Percentiles rank a stretch among this genome's conserved stretches.
Evolutionary conservation across 495 filamentous ascomycete species (phyloP).

Genomic region (Gamarada debralockiae): DNA sequence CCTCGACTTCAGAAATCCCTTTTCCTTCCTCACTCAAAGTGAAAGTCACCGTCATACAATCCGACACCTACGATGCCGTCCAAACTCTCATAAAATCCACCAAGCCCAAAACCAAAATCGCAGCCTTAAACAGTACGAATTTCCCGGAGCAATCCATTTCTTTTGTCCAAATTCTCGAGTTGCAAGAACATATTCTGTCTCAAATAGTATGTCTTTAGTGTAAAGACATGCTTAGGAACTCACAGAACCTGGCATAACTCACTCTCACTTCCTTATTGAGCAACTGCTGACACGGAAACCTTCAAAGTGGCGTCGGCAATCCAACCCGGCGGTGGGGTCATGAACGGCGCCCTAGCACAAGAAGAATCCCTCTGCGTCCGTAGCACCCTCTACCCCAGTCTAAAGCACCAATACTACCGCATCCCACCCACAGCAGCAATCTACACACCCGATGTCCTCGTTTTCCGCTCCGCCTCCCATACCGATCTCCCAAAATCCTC

Average conservation of each 20-base stretch:
- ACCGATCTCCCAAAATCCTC: slow-evolving; percentile 34
- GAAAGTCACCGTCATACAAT: slow-evolving; percentile 11
- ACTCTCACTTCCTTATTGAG: too few relatives aligned
- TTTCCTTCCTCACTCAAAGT: slow-evolving; percentile 13
- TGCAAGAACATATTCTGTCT: too few relatives aligned
- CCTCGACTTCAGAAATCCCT: too few relatives aligned
- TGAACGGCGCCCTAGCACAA: slow-evolving; percentile 53
- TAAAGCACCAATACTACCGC: slow-evolving; percentile 51
- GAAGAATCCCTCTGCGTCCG: slow-evolving; percentile 66
- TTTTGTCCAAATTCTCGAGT: too few relatives aligned
- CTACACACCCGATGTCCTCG: slow-evolving; percentile 52
- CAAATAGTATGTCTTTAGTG: too few relatives aligned
- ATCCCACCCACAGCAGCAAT: slow-evolving; percentile 46
- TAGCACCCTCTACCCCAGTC: slow-evolving; percentile 53
- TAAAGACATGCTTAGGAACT: too few relatives aligned
- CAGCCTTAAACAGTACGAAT: slow-evolving; percentile 61
- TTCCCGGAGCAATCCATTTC: too few relatives aligned
- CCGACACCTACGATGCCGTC: slow-evolving; percentile 45
- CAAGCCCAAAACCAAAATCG: slow-evolving; percentile 30
- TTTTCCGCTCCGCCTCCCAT: slow-evolving; percentile 29
- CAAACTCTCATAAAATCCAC: too few relatives aligned
- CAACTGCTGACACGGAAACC: too few relatives aligned
- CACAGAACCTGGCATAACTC: too few relatives aligned
- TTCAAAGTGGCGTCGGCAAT: slow-evolving; percentile 59
- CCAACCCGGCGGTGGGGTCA: slow-evolving; percentile 53